Conservation (phyloP, 2,329 filamentous ascomycete genomes). For the Cladosporium phlei region DNA sequence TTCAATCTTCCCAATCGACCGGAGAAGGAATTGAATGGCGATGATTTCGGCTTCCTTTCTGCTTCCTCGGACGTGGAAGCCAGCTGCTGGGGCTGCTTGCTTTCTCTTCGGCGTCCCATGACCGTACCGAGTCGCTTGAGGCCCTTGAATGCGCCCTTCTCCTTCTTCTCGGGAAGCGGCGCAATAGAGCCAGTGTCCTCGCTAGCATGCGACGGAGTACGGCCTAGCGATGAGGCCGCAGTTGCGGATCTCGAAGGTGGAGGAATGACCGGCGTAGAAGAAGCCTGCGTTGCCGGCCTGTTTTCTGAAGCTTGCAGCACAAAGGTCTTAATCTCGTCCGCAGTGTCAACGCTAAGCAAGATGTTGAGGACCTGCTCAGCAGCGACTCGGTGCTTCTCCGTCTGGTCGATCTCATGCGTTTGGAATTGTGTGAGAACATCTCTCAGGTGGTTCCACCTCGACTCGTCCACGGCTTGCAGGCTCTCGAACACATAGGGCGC, state of each 20-base stretch:
- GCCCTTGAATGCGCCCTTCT: constrained; percentile 46
- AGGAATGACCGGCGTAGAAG: constrained; percentile 20
- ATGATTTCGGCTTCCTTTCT: constrained; percentile 53
- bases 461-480: constrained; percentile 85
- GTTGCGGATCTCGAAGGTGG: constrained; percentile 21
- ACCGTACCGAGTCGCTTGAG: constrained; percentile 61
- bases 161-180: constrained; percentile 22
- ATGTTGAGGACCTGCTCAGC: constrained; percentile 76
- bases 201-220: constrained; percentile 7
- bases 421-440: constrained; percentile 89
- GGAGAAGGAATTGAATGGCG: constrained; percentile 58
- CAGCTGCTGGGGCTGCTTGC: constrained; percentile 40
- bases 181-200: background rate
- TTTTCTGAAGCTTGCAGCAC: constrained; percentile 37
- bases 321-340: constrained; percentile 79
- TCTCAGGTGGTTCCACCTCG: constrained; percentile 79
- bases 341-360: constrained; percentile 80
- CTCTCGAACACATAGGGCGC: constrained; percentile 93
- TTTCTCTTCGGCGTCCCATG: constrained; percentile 56
- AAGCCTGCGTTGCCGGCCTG: constrained; percentile 13
- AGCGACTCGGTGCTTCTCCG: constrained; percentile 68
- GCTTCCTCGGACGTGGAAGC: constrained; percentile 38
- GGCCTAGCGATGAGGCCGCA: constrained; percentile 16
- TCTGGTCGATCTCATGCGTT: constrained; percentile 84
- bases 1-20: constrained; percentile 56